phyloP scores from a whole-genome alignment of 1,284 basidiomycete genomes.

The Tilletia indica region DNA sequence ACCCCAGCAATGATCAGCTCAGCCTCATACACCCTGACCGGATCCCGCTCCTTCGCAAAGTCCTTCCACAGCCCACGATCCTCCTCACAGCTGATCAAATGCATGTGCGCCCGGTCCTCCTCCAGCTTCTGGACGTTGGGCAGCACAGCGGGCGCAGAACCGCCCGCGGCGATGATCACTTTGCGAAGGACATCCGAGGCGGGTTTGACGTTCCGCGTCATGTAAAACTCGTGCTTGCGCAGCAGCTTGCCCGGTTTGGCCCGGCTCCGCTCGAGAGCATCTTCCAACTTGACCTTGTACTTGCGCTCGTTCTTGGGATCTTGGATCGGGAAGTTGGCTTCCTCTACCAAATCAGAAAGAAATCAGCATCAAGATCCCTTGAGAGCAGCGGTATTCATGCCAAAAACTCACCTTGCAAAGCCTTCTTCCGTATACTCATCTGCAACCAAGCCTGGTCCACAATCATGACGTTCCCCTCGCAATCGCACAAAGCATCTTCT shows the following conservation, averaged over 20 bases:
- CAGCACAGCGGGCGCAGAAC: slow-evolving; percentile 6
- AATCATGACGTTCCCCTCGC: slow-evolving; percentile 25
- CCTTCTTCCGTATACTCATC: slow-evolving; percentile 20
- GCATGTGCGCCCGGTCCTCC: slow-evolving; percentile 13
- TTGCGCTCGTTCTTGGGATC: slow-evolving; percentile 26
- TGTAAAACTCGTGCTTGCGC: slow-evolving; percentile 24
- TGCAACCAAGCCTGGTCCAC: slow-evolving; percentile 27
- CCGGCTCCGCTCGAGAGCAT: slow-evolving; percentile 19
- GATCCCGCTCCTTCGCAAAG: slow-evolving; percentile 18
- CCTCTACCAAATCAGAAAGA: neutral
- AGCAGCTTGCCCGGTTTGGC: slow-evolving; percentile 22
- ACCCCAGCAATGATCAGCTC: slow-evolving; percentile 29
- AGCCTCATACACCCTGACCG: slow-evolving; percentile 23
- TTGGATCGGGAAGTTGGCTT: slow-evolving; percentile 22
- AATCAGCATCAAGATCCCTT: neutral
- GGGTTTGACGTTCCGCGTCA: slow-evolving; percentile 23
- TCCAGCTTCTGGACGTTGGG: slow-evolving; percentile 10
- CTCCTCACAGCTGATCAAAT: slow-evolving; percentile 23
- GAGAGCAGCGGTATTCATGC: neutral
- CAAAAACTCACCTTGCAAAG: slow-evolving; percentile 9
- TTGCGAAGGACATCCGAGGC: slow-evolving; percentile 22
- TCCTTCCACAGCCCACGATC: slow-evolving; percentile 18
- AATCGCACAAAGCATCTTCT: slow-evolving; percentile 34
- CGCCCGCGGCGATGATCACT: slow-evolving; percentile 28
- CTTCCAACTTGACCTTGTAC: slow-evolving; percentile 21